Evolutionary conservation across 2,329 filamentous ascomycete species (phyloP).

Genomic region (Penicillium italicum): DNA sequence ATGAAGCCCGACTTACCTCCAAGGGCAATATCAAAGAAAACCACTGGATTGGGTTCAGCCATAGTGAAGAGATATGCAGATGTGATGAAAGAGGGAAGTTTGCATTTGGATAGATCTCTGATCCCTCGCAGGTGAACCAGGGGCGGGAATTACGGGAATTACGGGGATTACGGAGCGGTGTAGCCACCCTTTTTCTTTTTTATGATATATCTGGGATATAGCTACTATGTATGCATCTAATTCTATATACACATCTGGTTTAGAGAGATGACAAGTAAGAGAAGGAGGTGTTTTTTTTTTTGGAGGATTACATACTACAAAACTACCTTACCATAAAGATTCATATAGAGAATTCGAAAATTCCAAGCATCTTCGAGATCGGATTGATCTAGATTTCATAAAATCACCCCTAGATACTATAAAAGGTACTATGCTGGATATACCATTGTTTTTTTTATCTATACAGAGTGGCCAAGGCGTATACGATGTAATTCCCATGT

Average conservation of each 20-base stretch:
- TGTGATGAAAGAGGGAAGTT: not conserved
- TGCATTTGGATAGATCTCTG: not conserved
- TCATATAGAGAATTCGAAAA: too few species aligned
- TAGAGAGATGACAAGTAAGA: not conserved
- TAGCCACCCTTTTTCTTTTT: too few species aligned
- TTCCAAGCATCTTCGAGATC: too few species aligned
- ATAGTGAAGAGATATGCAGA: slow-evolving; percentile 1
- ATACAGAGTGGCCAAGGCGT: too few species aligned
- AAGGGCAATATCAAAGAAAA: slow-evolving; percentile 50
- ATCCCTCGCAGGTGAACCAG: not conserved
- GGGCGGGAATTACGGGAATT: not conserved
- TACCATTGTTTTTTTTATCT: too few species aligned
- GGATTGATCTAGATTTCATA: too few species aligned
- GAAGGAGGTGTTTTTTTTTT: not conserved
- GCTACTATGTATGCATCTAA: too few species aligned
- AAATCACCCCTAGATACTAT: too few species aligned
- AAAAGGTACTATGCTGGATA: too few species aligned
- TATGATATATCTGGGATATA: too few species aligned
- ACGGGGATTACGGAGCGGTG: not conserved
- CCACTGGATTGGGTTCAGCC: slow-evolving; percentile 39
- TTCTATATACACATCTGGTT: too few species aligned
- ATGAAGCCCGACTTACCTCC: slow-evolving; percentile 38
- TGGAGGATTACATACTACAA: not conserved
- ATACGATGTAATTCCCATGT: not conserved
- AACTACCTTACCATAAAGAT: not conserved